Conservation (phyloP, 2,329 filamentous ascomycete species). For the Ophiocordyceps camponoti-saundersi region DNA sequence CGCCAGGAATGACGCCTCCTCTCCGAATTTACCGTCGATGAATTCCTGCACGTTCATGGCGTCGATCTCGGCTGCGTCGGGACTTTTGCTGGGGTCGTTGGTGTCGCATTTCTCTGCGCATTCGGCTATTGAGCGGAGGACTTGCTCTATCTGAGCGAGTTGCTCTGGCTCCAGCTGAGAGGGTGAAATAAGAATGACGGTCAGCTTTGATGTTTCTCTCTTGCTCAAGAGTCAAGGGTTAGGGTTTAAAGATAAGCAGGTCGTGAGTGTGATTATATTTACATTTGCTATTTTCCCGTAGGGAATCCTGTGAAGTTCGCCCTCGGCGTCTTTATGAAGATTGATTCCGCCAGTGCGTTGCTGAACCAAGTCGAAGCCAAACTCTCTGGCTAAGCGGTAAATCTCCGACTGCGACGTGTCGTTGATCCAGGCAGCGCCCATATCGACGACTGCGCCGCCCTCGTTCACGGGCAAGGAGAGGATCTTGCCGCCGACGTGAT, state of each 20-base stretch:
- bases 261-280: no score
- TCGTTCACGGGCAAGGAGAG: slow-evolving; percentile 14
- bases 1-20: neutral
- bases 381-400: neutral
- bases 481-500: slow-evolving; percentile 35
- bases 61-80: neutral
- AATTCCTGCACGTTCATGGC: neutral
- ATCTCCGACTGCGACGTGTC: slow-evolving; percentile 15
- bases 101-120: neutral
- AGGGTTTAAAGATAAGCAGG: no score
- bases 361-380: neutral
- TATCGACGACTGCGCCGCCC: slow-evolving; percentile 23
- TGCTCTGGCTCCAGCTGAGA: neutral
- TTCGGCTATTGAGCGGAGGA: neutral
- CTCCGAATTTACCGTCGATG: neutral
- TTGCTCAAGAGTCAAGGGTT: no score
- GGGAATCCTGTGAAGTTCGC: neutral
- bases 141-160: neutral
- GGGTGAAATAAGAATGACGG: no score
- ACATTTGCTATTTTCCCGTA: neutral
- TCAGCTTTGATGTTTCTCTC: neutral
- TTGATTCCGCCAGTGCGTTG: neutral
- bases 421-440: slow-evolving; percentile 45
- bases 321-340: neutral
- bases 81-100: neutral